phyloP scores from a whole-genome alignment of 1,139 yeast genomes.

The Meyerozyma athensensis region DNA sequence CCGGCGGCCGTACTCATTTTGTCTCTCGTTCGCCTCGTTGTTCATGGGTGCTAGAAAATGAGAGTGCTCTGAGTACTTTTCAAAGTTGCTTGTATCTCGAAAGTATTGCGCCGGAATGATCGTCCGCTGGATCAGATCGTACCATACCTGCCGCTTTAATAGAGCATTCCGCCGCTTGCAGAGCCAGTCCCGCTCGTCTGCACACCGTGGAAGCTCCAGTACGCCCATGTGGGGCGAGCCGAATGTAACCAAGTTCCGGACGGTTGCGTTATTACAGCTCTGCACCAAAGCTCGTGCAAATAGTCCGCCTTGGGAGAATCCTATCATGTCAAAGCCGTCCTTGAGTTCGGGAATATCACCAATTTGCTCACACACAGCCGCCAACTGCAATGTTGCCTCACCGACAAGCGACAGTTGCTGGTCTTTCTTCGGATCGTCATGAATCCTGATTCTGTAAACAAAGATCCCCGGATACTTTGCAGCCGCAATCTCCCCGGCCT shows the following conservation, averaged over 20 bases:
- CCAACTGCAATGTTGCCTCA: slow-evolving; percentile 41
- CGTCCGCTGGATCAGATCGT: slow-evolving; percentile 48
- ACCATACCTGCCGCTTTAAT: slow-evolving; percentile 61
- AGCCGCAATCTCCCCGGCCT: slow-evolving; percentile 40
- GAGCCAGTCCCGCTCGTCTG: slow-evolving; percentile 48
- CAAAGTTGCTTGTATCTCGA: slow-evolving; percentile 48
- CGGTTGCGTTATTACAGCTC: slow-evolving; percentile 44
- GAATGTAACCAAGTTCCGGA: slow-evolving; percentile 60
- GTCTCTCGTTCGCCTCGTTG: slow-evolving; percentile 44
- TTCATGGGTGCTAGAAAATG: slow-evolving; percentile 60
- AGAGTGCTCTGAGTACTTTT: slow-evolving; percentile 46
- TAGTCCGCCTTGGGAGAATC: slow-evolving; percentile 82
- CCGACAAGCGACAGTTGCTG: slow-evolving; percentile 56
- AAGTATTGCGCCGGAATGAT: slow-evolving; percentile 75
- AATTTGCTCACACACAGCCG: slow-evolving; percentile 38
- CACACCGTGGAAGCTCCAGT: slow-evolving; percentile 62
- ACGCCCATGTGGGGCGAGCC: slow-evolving; percentile 85
- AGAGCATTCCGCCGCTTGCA: slow-evolving; percentile 54
- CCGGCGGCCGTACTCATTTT: slow-evolving; percentile 35
- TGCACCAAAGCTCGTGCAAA: slow-evolving; percentile 64
- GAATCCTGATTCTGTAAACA: slow-evolving; percentile 51
- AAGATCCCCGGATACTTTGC: slow-evolving; percentile 46
- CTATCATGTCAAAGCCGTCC: slow-evolving; percentile 67
- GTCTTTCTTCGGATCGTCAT: slow-evolving; percentile 48
- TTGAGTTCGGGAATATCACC: slow-evolving; percentile 34